Base-by-base conservation (phyloP, 306 rosid genomes). In the Sindora glabra region DNA sequence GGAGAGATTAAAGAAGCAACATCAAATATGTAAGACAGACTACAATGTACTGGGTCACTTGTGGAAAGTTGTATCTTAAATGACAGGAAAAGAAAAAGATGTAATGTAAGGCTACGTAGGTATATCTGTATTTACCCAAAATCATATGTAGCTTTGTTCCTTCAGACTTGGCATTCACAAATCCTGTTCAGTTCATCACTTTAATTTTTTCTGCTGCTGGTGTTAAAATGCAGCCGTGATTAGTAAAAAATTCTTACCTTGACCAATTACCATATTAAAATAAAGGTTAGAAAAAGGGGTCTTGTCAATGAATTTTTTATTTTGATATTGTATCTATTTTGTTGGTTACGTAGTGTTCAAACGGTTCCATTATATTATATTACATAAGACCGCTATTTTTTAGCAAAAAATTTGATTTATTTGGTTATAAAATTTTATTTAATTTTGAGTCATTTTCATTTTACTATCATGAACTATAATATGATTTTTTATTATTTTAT, bases 1-100 rank as follows among this genome's bases (percentile, higher is more conserved):
- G 97, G 89, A 9, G 95, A 92, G 83, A 92, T 89, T 75, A 84
- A 27, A 79, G 82, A 74, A 74, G 3, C 95, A 26, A 86, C 95
- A 36, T 79, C 83, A 73, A 89, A 82, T 72, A 81, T 92, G 84
- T 92, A 78, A 81, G 48, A 27, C 32, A 34, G 45, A 32, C 44
- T 58, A 38, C 37, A 62, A 36, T 73, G 61, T 59, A 57, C 55
- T 15, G 42, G 68, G 44, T 48, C 62, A 40, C 76, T 64, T 56
- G 74, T 76, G 54, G 53, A 39, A 59, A 23, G 27, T 30, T 54
- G 57, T 52, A 68, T 68, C 49, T 56, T 37, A 54, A 56, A 47
- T 64, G 34, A 63, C 57, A 9, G 24, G 14, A 12, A 53, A 49
- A 70, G 47, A 56, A 54, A 39, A 48, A 30, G 17, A 24, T 41